These are phyloP conservation scores for Penicillium sp. DNA, from an alignment of 2,329 filamentous ascomycete genomes.

Conservation along the genomic window DNA sequence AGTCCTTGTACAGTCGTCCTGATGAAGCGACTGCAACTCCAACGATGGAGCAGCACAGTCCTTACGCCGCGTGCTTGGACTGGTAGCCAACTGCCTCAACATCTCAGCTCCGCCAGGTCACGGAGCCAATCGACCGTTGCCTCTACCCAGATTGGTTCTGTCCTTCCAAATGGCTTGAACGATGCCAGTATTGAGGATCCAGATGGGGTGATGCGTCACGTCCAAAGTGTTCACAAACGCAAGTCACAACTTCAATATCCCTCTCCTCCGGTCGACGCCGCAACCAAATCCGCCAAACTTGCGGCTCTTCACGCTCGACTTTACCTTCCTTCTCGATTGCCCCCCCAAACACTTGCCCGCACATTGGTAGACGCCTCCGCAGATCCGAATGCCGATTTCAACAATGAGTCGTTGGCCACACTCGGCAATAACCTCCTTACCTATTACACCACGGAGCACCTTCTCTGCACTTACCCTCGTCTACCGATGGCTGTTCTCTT, in stretches of 20 bases:
- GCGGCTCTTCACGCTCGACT: constrained; percentile 88
- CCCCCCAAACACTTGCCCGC: constrained; percentile 79
- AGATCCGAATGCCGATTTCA: constrained; percentile 74
- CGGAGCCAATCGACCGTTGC: constrained; percentile 45
- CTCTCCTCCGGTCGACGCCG: constrained; percentile 67
- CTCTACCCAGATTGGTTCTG: constrained; percentile 18
- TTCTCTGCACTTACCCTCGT: constrained; percentile 85
- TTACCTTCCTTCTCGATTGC: constrained; percentile 74
- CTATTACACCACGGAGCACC: constrained; percentile 84
- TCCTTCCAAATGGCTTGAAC: constrained; percentile 27
- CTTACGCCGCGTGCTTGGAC: constrained; percentile 49
- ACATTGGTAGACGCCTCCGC: constrained; percentile 83
- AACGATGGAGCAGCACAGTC: constrained; percentile 52
- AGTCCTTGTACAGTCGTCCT: constrained; percentile 27
- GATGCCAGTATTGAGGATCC: constrained; percentile 28
- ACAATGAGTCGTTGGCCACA: constrained; percentile 79
- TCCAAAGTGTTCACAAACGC: constrained; percentile 24
- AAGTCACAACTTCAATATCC: constrained; percentile 53
- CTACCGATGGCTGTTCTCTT: constrained; percentile 86
- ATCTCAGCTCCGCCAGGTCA: constrained; percentile 31
- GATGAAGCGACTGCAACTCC: constrained; percentile 53
- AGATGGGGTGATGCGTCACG: constrained; percentile 23
- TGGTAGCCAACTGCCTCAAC: constrained; percentile 38
- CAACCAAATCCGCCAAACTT: constrained; percentile 77
- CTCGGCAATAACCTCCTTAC: constrained; percentile 79